Conservation (phyloP, 2,329 filamentous ascomycete genomes). For the Trichoderma koningiopsis region DNA sequence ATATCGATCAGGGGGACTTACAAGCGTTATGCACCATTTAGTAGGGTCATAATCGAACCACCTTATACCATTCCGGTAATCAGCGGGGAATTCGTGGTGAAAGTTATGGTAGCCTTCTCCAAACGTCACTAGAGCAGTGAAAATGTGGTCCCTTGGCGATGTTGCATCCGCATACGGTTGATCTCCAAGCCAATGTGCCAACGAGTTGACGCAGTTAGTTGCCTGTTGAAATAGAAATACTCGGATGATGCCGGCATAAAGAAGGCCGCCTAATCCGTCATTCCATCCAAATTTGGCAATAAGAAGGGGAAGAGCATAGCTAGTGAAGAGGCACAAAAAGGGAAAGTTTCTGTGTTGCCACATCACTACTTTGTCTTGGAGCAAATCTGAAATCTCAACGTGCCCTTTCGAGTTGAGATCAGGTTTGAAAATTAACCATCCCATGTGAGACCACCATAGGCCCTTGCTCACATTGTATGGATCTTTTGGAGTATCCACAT, state of each 20-base stretch:
- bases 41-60: constrained; percentile 85
- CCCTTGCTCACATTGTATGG: constrained; percentile 82
- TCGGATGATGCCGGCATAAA: constrained; percentile 76
- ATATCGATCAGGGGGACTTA: neutral
- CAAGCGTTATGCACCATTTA: constrained; percentile 75
- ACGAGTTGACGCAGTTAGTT: constrained; percentile 82
- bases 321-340: constrained; percentile 71
- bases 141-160: constrained; percentile 76
- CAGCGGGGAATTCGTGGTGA: constrained; percentile 83
- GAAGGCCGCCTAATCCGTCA: constrained; percentile 73
- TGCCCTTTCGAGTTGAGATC: constrained; percentile 80
- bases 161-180: constrained; percentile 85
- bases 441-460: constrained; percentile 68
- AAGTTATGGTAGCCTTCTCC: constrained; percentile 87
- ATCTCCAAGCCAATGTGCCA: constrained; percentile 81
- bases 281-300: constrained; percentile 72
- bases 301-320: constrained; percentile 67
- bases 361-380: constrained; percentile 74
- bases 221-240: constrained; percentile 83
- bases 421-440: constrained; percentile 86
- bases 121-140: constrained; percentile 76
- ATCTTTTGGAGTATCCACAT: constrained; percentile 83
- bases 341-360: constrained; percentile 78
- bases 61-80: constrained; percentile 81
- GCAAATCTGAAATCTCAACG: constrained; percentile 77